Evolutionary conservation across 176 grass and related monocot genomes (phyloP).

Genomic region (Triticum monococcum): DNA sequence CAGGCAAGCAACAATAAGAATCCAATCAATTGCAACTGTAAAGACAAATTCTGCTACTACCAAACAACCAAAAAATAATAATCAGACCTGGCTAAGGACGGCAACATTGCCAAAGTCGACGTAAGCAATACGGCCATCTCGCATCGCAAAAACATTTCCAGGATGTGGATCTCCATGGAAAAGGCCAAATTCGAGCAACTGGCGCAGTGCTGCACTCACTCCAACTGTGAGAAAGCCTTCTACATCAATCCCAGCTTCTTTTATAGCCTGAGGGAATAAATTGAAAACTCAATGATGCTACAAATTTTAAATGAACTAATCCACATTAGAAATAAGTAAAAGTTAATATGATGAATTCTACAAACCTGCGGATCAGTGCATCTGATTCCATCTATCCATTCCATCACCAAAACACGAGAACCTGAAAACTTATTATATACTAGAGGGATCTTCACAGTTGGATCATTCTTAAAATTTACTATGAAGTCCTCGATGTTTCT

Average conservation of each 20-base stretch:
- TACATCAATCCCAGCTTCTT: constrained; percentile 83
- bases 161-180: constrained; percentile 99
- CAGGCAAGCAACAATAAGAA: not conserved
- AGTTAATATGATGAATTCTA: constrained; percentile 6
- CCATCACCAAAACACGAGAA: constrained; percentile 91
- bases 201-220: constrained; percentile 93
- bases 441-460: constrained; percentile 96
- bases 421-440: constrained; percentile 84
- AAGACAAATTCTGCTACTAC: not conserved
- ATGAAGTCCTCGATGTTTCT: constrained; percentile 95
- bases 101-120: constrained; percentile 99
- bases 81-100: constrained; percentile 82
- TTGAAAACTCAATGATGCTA: constrained; percentile 30
- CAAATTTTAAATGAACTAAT: constrained; percentile 20
- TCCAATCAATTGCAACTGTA: not conserved
- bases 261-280: constrained; percentile 71
- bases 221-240: constrained; percentile 94
- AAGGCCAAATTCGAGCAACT: constrained; percentile 94
- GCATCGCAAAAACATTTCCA: constrained; percentile 99
- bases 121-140: constrained; percentile 98
- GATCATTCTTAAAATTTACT: constrained; percentile 94
- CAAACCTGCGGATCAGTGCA: constrained; percentile 92
- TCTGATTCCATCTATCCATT: constrained; percentile 98
- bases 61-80: not conserved
- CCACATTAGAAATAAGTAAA: constrained; percentile 21